Base-by-base conservation (phyloP, 345 rosid genomes). In the Chamaenerion angustifolium region DNA sequence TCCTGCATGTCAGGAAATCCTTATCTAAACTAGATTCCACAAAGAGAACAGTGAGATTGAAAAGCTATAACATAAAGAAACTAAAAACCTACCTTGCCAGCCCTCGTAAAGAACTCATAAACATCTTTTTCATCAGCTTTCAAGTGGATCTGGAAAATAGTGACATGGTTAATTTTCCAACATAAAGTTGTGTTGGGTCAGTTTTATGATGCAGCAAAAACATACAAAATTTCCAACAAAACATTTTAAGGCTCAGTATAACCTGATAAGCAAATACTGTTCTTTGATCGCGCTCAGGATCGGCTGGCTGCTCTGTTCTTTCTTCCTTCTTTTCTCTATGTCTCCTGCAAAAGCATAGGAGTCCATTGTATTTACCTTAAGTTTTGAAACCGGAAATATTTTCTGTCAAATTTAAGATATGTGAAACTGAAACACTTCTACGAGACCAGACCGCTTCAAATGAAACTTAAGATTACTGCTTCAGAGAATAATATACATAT, bases 191-290 rank as follows among this genome's bases (percentile, higher is more conserved):
- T 5, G 10, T 31, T 31, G 10, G 5, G 3, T 2, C 8, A 31
- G 37, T 31, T 23, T 3, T 31, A 31, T 1, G 37, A 31, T 3
- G 5, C 37, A 31, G 10, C 37, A 31, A 61, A 45, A 17, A 10
- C 18, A 56, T 18, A 25, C 31, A 21, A 42, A 41, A 3, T 31
- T 31, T 31, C 37, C 37, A 31, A 31, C 37, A 31, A 31, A 31
- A 31, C 37, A 31, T 31, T 31, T 31, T 31, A 9, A 49, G 43
- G 10, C 35, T 25, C 44, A 11, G 23, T 56, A 16, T 64, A 51
- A 89, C 97, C 88, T 89, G 97, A 76, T 85, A 89, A 15, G 94
- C 94, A 74, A 89, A 85, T 21, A 89, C 97, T 40, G 97, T 89
- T 68, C 97, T 83, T 76, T 89, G 97, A 68, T 89, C 97, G 42